Base-by-base conservation (phyloP, 2,329 filamentous ascomycete genomes). In the Rugonectria rugulosa region DNA sequence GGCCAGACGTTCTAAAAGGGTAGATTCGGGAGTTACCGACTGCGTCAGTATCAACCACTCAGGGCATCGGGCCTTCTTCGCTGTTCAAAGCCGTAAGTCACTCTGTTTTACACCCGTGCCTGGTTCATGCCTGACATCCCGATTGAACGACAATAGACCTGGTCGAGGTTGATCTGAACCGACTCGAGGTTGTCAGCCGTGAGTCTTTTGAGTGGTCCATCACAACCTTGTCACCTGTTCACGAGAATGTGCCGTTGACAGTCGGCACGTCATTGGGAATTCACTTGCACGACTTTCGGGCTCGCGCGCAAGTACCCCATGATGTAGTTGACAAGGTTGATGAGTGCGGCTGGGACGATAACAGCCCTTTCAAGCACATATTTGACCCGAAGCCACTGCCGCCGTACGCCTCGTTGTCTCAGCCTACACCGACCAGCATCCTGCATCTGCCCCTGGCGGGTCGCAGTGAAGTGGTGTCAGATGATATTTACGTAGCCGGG, bases 401-500 rank as follows among this genome's bases (percentile, higher is more conserved):
- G 0, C 75, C 77, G 0, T 91, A 91, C 70, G 89, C 91, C 10
- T 83, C 88, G 5, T 81, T 96, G 20, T 87, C 90, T 29, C 89
- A 95, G 62, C 89, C 92, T 2, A 91, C 90, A 0, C 91, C 93
- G 1, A 81, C 96, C 20, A 91, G 88, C 40, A 92, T 97, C 58
- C 77, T 96, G 3, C 92, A 97, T 69, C 79, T 93, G 23, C 88
- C 88, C 12, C 79, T 77, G 8, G 76, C 84, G 1, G 82, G 81
- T 0, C 73, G 77, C 8, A 72, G 72, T 9, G 75, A 77, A 43
- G 79, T 84, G 59, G 79, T 87, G 15, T 89, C 91, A 44, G 83
- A 89, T 56, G 89, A 95, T 24, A 95, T 98, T 34, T 94, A 93
- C 76, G 86, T 97, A 29, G 91, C 89, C 5, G 94, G 94, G 0